These are phyloP conservation scores for Cercospora beticola DNA, from an alignment of 2,329 filamentous ascomycete species.

Conservation along the genomic window DNA sequence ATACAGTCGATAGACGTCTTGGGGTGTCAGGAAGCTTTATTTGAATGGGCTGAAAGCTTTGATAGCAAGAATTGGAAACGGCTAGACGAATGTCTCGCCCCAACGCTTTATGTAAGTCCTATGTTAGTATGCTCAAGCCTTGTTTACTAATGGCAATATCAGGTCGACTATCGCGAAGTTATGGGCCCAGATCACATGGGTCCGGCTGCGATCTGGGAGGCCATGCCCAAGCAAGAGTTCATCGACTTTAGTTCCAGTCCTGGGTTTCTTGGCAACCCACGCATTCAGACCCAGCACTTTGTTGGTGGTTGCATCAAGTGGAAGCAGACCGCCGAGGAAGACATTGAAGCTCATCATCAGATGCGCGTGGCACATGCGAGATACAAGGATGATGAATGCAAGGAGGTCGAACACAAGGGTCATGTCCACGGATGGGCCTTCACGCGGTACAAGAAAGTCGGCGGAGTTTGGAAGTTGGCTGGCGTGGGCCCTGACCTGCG, in stretches of 20 bases:
- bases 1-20: neutral
- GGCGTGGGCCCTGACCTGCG: neutral
- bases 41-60: neutral
- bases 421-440: neutral
- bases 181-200: neutral
- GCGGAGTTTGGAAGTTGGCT: neutral
- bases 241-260: neutral
- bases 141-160: neutral
- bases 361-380: neutral
- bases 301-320: neutral
- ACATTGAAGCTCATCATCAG: slow-evolving; percentile 4
- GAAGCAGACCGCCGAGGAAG: neutral
- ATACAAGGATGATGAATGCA: neutral
- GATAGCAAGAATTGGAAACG: neutral
- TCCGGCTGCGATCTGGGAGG: neutral
- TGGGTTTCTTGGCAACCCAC: neutral
- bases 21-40: neutral
- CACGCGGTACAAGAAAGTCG: neutral
- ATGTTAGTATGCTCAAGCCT: neutral
- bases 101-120: neutral
- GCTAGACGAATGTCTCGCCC: neutral
- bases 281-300: slow-evolving; percentile 1
- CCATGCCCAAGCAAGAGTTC: neutral
- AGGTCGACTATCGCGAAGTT: neutral
- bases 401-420: neutral